Base-by-base conservation (phyloP, 2,329 filamentous ascomycete genomes). In the Pyrenochaeta sp. region DNA sequence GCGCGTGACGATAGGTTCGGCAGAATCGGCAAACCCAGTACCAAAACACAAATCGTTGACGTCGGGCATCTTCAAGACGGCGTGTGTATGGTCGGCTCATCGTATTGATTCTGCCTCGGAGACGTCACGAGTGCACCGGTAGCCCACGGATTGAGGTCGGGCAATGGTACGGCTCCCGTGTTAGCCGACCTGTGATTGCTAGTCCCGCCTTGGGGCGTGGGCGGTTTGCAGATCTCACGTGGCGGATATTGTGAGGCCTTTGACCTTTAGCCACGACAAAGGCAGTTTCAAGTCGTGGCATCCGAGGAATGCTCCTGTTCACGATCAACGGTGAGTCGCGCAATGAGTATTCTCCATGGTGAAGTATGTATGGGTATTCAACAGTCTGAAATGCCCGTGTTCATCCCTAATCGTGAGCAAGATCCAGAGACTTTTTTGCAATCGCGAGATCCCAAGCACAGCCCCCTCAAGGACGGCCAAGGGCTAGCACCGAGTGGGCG, bases 81-180 rank as follows among this genome's bases (percentile, higher is more conserved):
- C 31, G 18, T 40, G 20, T 60, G 37, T 57, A 36, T 63, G 52
- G 60, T 41, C 36, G 39, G 32, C 46, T 43, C 1, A 32, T 12
- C 11, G 40, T 45, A 49, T 54, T 47, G 47, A 63, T 50, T 61
- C 36, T 63, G 61, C 58, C 58, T 63, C 54, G 30, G 33, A 42
- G 54, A 66, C 60, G 61, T 66, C 64, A 68, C 63, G 54, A 63
- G 58, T 49, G 44, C 47, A 56, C 49, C 44, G 43, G 52, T 40
- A 37, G 40, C 17, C 44, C 27, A 32, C 37, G 45, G 29, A 42
- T 45, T 40, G 45, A 37, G 51, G 35, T 49, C 56, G 52, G 49
- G 31, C 42, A 21, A 41, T 30, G 61, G 63, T 60, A 60, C 45
- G 32, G 47, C 29, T 39, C 42, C 63, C 64, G 63, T 59, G 44